A percentile compares a stretch with the other conserved stretches of the same genome.
Evolutionary conservation across 441 rosid species (phyloP).

Genomic region (Kokia cookei): DNA sequence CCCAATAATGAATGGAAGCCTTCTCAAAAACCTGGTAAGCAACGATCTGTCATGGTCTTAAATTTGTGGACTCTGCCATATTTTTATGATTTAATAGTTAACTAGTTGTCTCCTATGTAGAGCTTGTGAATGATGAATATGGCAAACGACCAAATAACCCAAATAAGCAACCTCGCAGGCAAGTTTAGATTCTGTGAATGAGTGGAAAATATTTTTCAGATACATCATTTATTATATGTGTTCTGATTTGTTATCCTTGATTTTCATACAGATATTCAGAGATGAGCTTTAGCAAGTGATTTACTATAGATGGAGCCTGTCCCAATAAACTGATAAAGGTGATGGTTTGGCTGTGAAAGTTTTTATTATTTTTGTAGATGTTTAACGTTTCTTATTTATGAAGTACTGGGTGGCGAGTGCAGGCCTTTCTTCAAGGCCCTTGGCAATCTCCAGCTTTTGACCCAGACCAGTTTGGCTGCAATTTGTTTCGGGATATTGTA

Average conservation of each 20-base stretch:
- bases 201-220: neutral
- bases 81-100: neutral
- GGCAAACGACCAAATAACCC: conserved; percentile 61
- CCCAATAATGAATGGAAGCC: conserved; percentile 56
- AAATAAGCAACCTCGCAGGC: conserved; percentile 72
- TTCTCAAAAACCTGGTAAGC: conserved; percentile 59
- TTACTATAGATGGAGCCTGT: conserved; percentile 25
- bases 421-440: conserved; percentile 48
- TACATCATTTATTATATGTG: neutral
- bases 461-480: conserved; percentile 51
- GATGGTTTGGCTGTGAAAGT: conserved; percentile 11
- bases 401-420: conserved; percentile 24
- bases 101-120: conserved; percentile 26
- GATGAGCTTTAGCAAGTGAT: conserved; percentile 80
- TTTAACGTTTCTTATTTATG: conserved; percentile 24
- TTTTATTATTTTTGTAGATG: conserved; percentile 16
- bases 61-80: neutral
- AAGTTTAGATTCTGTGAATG: conserved; percentile 16
- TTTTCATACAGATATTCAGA: conserved; percentile 59
- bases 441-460: conserved; percentile 49
- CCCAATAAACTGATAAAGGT: conserved; percentile 42
- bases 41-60: neutral
- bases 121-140: conserved; percentile 43
- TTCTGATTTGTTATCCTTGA: neutral
- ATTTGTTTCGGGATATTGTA: conserved; percentile 37